Base-by-base conservation (phyloP, 495 filamentous ascomycete species). In the Lentithecium fluviatile region DNA sequence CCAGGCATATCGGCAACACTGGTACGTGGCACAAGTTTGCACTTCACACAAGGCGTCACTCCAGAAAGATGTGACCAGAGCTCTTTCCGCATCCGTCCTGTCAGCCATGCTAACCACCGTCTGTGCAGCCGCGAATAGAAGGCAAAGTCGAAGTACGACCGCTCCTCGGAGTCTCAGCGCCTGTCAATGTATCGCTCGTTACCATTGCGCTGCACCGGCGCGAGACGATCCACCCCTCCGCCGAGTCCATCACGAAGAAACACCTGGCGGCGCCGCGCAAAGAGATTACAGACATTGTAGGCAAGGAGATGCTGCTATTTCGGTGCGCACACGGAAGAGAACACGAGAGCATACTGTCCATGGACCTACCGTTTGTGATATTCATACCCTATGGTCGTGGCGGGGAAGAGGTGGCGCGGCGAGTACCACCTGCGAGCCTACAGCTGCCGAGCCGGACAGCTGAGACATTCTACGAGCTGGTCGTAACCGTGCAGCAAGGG, bases 121-220 rank as follows among this genome's bases (percentile, higher is more conserved):
- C 1, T 26, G 24, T 26, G 19, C 70, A 97, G 90, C 94, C 94
- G 60, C 85, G 94, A 65, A 90, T 98, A 75, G 91, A 96, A 77
- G 94, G 94, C 56, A 97, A 95, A 75, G 94, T 98, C 73, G 94
- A 98, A 77, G 95, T 98, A 64, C 86, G 94, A 56, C 95, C 94
- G 34, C 80, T 81, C 64, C 77, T 83, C 37, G 94, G 94, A 37
- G 83, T 88, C 67, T 89, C 90, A 26, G 90, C 90, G 10, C 90
- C 94, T 19, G 91, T 97, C 74, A 82, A 83, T 65, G 82, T 98
- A 57, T 97, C 94, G 29, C 85, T 96, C 67, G 94, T 98, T 61
- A 91, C 91, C 66, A 94, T 98, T 75, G 90, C 88, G 61, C 84
- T 98, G 52, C 89, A 94, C 65, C 83, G 92, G 70, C 87, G 89